Percentiles rank a stretch among this genome's conserved stretches.
Evolutionary conservation across 2,329 filamentous ascomycete genomes (phyloP).

Genomic region (Botrytis fragariae): DNA sequence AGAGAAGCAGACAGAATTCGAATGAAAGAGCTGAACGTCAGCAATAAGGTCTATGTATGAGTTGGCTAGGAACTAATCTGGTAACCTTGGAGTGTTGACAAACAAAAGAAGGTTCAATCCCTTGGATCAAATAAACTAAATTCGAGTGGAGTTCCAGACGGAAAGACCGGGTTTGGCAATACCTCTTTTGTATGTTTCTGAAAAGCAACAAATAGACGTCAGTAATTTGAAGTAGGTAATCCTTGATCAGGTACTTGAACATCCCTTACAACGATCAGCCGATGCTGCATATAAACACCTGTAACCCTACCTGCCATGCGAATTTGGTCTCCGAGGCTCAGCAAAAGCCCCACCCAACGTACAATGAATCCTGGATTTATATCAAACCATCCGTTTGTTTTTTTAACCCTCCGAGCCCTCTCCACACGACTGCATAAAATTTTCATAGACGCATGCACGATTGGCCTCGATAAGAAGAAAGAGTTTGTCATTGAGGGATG

Average conservation of each 20-base stretch:
- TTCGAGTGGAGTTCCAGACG: conserved; percentile 2
- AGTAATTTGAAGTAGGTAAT: not conserved
- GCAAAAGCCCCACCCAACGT: not conserved
- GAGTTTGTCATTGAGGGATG: not conserved
- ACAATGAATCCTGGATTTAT: not conserved
- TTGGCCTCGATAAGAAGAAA: not conserved
- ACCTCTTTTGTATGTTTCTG: not conserved
- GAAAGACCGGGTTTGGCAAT: conserved; percentile 7
- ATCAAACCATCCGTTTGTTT: not conserved
- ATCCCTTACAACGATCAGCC: conserved; percentile 7
- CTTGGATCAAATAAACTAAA: conserved; percentile 6
- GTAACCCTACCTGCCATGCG: not conserved
- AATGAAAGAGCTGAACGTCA: conserved; percentile 18
- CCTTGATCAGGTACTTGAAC: not conserved
- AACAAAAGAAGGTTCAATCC: not conserved
- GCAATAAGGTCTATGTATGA: conserved; percentile 6
- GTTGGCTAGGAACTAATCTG: conserved; percentile 9
- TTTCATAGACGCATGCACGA: not conserved
- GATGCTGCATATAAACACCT: conserved; percentile 1
- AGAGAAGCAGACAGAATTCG: not conserved
- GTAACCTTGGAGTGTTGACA: not conserved
- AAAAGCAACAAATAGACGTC: not conserved
- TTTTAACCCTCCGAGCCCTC: not conserved
- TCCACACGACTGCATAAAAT: not conserved
- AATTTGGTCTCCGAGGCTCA: not conserved